phyloP scores from a whole-genome alignment of 2,329 filamentous ascomycete genomes.

The Cordyceps sp. region DNA sequence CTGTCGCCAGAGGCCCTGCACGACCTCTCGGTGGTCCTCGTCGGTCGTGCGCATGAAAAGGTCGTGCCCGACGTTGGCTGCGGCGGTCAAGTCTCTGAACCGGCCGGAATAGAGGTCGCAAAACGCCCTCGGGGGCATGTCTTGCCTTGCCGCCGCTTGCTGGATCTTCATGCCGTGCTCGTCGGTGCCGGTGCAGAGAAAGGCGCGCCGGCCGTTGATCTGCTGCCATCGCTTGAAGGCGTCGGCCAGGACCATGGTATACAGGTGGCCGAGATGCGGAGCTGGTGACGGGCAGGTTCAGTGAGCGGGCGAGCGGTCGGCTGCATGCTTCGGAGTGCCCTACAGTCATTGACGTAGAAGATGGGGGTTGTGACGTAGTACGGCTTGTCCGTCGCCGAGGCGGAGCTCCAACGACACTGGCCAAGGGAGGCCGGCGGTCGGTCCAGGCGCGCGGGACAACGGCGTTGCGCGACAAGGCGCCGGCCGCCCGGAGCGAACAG shows the following conservation, averaged over 20 bases:
- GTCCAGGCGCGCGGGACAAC: too few species aligned
- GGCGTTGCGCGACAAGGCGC: too few species aligned
- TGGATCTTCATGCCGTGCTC: slow-evolving; percentile 98
- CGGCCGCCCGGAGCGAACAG: too few species aligned
- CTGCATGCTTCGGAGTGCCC: neutral
- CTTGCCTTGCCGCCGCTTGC: slow-evolving; percentile 58
- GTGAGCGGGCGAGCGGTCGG: neutral
- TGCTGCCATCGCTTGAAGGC: slow-evolving; percentile 83
- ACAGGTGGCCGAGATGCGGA: slow-evolving; percentile 88
- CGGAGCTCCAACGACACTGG: too few species aligned
- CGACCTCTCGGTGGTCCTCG: slow-evolving; percentile 61
- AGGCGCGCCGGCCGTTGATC: slow-evolving; percentile 52
- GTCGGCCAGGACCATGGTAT: slow-evolving; percentile 81
- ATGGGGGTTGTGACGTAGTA: slow-evolving; percentile 95
- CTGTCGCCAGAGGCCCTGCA: slow-evolving; percentile 78
- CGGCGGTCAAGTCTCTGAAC: slow-evolving; percentile 58
- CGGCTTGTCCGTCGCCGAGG: too few species aligned
- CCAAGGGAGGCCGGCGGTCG: too few species aligned
- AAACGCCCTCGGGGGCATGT: slow-evolving; percentile 62
- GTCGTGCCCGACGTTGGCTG: slow-evolving; percentile 57
- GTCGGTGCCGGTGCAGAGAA: slow-evolving; percentile 82
- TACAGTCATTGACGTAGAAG: slow-evolving; percentile 96
- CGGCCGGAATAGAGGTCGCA: slow-evolving; percentile 72
- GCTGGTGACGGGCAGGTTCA: slow-evolving; percentile 27
- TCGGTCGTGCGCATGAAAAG: slow-evolving; percentile 91